Evolutionary conservation across 805 yeast species (phyloP), one percentile per base, ranked within the genome.

Genomic region (Candida sakaeoensis): DNA sequence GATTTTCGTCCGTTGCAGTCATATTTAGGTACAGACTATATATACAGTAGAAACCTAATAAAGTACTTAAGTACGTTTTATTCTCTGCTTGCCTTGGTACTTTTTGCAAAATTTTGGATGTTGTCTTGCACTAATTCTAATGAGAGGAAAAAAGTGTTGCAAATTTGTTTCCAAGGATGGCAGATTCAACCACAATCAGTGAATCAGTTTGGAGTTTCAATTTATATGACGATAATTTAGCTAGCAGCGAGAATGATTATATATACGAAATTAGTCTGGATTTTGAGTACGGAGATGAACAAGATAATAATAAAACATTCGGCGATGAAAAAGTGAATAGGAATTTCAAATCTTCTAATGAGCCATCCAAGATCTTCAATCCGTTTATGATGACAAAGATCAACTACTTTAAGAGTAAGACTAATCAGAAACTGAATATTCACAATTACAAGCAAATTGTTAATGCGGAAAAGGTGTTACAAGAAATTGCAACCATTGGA

Each of bases 341-440:
- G 5, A 27, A n/a, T 13, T 14, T 27, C 30, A 27, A 13, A 6
- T 28, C 32, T 14, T 14, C 15, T 5, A 28, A 31, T 14, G 9
- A 26, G 32, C 14, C 19, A 19, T 3, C 41, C 15, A 33, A 13
- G 8, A 8, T 24, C 14, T 34, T 21, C 12, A 36, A 41, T 19
- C 39, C 35, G 10, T 41, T 41, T 19, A 21, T 41, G 2, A 15
- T 41, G 14, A 37, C 40, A 10, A 41, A 36, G 14, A 25, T 36
- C 14, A 37, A 33, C 14, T 41, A 41, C 18, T 41, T 41, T 18
- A 41, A 41, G 19, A 27, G 37, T 14, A 41, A 41, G 13, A 19
- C 26, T 15, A 36, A 24, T 8, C 10, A 17, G 4, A 17, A 21
- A 3, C 36, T 36, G 32, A 16, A 27, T 7, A n/a, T 40, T 10